These are phyloP conservation scores for Wallacemonas sp. DNA, from an alignment of 208 protist species.

Conservation along the genomic window DNA sequence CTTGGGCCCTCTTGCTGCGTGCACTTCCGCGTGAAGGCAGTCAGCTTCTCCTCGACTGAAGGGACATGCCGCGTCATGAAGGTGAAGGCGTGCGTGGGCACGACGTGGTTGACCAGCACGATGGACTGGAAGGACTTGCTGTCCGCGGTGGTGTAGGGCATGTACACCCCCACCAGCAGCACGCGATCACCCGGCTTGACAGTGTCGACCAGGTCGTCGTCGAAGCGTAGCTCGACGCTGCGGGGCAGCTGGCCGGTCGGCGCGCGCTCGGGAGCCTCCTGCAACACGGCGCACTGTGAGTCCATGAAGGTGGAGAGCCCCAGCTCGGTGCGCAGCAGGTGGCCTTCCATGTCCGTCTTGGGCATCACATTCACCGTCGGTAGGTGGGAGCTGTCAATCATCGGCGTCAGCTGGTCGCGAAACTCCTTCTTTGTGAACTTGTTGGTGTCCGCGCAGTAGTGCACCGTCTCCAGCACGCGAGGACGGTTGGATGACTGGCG, in stretches of 20 bases:
- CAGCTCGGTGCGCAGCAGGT: constrained; percentile 97
- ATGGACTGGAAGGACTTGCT: constrained; percentile 92
- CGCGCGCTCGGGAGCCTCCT: constrained; percentile 98
- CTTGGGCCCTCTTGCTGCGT: constrained; percentile 53
- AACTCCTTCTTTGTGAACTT: constrained; percentile 91
- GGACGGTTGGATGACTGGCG: constrained; percentile 91
- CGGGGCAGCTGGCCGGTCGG: constrained; percentile 98
- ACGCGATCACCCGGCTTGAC: constrained; percentile 97
- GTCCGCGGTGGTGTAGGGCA: constrained; percentile 86
- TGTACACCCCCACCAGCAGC: constrained; percentile 94
- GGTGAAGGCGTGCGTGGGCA: constrained; percentile 52
- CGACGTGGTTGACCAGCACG: constrained; percentile 93
- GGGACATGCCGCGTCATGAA: constrained; percentile 41
- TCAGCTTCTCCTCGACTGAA: constrained; percentile 64
- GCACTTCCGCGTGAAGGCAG: constrained; percentile 70
- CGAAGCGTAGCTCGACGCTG: constrained; percentile 96
- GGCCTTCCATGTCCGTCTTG: constrained; percentile 94
- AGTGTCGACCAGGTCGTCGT: constrained; percentile 97
- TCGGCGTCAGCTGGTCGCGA: constrained; percentile 93
- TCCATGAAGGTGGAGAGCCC: constrained; percentile 98
- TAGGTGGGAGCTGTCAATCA: constrained; percentile 84
- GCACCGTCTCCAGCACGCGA: constrained; percentile 89
- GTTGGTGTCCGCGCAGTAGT: constrained; percentile 96
- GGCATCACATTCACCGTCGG: constrained; percentile 91
- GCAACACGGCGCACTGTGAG: constrained; percentile 93